Conservation (phyloP, 495 filamentous ascomycete genomes). For the Bacidia gigantensis region DNA sequence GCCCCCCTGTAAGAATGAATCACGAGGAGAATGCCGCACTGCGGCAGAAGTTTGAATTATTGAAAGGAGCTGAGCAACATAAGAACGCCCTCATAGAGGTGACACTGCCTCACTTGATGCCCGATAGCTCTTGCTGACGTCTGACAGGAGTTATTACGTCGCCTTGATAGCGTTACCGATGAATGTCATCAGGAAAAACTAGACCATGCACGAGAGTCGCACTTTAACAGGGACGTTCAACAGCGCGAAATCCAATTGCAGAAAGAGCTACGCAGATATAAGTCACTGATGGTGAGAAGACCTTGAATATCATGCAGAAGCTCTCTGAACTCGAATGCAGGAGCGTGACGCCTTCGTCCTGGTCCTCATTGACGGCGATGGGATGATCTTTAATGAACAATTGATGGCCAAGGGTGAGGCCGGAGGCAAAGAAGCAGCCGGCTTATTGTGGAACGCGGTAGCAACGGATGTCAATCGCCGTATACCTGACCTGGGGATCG, state of each 20-base stretch:
- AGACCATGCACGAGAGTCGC: constrained; percentile 41
- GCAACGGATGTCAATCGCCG: constrained; percentile 32
- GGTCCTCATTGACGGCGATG: constrained; percentile 65
- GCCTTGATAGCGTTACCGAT: constrained; percentile 33
- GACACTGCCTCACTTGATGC: neutral
- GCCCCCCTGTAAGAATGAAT: constrained; percentile 9
- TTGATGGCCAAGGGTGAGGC: constrained; percentile 48
- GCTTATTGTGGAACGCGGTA: constrained; percentile 43
- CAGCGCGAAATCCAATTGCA: constrained; percentile 39
- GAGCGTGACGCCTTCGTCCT: constrained; percentile 63
- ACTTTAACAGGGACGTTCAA: constrained; percentile 41
- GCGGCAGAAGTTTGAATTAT: constrained; percentile 34
- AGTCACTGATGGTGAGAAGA: constrained; percentile 34
- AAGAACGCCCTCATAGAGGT: constrained; percentile 44
- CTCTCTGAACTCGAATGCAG: constrained; percentile 28
- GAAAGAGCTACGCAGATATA: constrained; percentile 36
- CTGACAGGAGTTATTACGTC: constrained; percentile 34
- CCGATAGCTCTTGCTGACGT: neutral
- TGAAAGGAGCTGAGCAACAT: constrained; percentile 33
- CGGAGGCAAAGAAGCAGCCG: constrained; percentile 60
- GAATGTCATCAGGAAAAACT: constrained; percentile 36
- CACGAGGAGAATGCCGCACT: constrained; percentile 18
- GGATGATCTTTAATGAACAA: constrained; percentile 59
- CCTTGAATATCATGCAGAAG: neutral
- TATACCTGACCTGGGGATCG: constrained; percentile 32